Evolutionary conservation across 306 rosid species (phyloP).

Genomic region (Casuarina cunninghamiana): DNA sequence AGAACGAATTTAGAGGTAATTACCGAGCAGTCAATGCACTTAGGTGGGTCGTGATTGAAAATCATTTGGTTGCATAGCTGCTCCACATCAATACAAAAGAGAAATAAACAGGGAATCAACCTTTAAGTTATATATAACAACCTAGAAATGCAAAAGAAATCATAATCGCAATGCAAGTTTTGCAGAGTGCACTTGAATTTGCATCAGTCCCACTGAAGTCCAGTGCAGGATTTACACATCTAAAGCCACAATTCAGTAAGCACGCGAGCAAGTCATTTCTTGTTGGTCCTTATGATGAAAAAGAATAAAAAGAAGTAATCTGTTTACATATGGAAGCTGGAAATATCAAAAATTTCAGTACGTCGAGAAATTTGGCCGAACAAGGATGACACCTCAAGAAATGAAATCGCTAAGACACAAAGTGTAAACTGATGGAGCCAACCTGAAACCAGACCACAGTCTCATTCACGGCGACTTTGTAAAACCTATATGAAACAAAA

Average conservation of each 20-base stretch:
- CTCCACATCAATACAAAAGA: constrained; percentile 40
- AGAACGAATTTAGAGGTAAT: constrained; percentile 32
- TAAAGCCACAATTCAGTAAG: constrained; percentile 13
- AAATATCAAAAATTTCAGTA: not conserved
- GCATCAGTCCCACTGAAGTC: constrained; percentile 22
- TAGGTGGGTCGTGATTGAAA: constrained; percentile 90
- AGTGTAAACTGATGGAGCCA: constrained; percentile 92
- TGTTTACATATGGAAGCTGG: not conserved
- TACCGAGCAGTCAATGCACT: constrained; percentile 87
- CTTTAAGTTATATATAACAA: constrained; percentile 17
- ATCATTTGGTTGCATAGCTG: constrained; percentile 93
- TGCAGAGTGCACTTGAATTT: constrained; percentile 16
- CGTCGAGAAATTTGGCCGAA: not conserved
- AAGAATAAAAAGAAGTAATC: not conserved
- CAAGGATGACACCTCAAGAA: not conserved
- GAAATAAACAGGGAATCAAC: constrained; percentile 30
- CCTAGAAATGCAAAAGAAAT: constrained; percentile 10
- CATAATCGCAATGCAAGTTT: not conserved
- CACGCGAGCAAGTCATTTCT: constrained; percentile 9
- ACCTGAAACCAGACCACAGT: constrained; percentile 98
- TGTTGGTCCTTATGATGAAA: not conserved
- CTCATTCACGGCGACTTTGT: constrained; percentile 71
- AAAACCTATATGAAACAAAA: constrained; percentile 53
- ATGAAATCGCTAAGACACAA: constrained; percentile 28
- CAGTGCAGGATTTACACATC: constrained; percentile 3